Evolutionary conservation across 176 grass and related monocot genomes (phyloP), one percentile per base, ranked within the genome.

Genomic region (Oryza brachyantha): DNA sequence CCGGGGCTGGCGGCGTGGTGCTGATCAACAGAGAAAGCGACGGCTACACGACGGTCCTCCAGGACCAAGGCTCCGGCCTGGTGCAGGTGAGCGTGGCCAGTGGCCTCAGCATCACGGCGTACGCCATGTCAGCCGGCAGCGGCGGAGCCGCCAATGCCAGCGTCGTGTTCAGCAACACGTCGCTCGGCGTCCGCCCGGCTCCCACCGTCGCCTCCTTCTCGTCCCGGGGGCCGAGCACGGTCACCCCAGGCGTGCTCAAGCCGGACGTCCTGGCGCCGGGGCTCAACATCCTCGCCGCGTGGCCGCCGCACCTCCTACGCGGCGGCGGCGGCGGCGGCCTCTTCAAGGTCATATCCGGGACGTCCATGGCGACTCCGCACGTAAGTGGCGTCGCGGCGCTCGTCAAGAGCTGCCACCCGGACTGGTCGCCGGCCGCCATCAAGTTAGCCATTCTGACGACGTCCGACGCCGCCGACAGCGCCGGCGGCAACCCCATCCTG

Each of bases 341-440:
- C 41, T 89, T 89, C 65, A 71, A 66, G 52, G 24, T 89, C 43
- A 7, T 52, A 0, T 74, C 73, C 5, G 87, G 87, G 55, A 89
- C 87, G 46, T 89, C 86, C 13, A 89, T 89, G 86, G 64, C 86
- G 7, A n/a, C 81, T 7, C 86, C 86, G 8, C 86, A 89, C 61
- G 24, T 76, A 22, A 41, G 50, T 60, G 86, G 81, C 29, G 36
- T 89, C n/a, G 81, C 70, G 0, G 86, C 87, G 8, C 87, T 89
- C 13, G 9, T 89, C 9, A 84, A 76, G 48, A 85, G 31, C 48
- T 19, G 26, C 9, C 81, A 84, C 35, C 82, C 70, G 3, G 38
- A 50, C 54, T 58, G 54, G 54, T 58, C 67, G 5, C 40, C 38
- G 4, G 40, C 74, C 0, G 37, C 62, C 24, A 68, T 86, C 11